Conservation (phyloP, 2,329 filamentous ascomycete species). For the Calonectria pauciramosa region DNA sequence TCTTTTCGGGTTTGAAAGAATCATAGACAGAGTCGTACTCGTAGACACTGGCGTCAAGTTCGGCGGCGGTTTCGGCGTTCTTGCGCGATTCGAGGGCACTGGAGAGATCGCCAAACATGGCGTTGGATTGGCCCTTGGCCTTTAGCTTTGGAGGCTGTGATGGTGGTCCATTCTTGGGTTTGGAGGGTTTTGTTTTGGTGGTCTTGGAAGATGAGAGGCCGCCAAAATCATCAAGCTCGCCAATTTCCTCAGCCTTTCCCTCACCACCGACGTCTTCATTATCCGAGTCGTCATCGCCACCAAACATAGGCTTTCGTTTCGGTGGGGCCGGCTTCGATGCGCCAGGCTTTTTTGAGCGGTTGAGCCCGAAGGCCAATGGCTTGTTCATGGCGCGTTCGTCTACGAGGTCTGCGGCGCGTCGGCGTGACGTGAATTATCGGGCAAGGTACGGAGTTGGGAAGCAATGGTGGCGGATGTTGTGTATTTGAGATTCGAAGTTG, state of each 20-base stretch:
- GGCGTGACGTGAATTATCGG: neutral
- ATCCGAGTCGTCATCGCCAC: slow-evolving; percentile 68
- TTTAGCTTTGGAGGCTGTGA: slow-evolving; percentile 60
- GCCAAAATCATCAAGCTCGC: slow-evolving; percentile 70
- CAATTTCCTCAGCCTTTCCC: slow-evolving; percentile 69
- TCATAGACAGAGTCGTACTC: slow-evolving; percentile 90
- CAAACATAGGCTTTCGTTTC: slow-evolving; percentile 70
- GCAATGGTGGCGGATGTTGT: slow-evolving; percentile 11
- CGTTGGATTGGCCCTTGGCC: slow-evolving; percentile 56
- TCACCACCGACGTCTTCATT: slow-evolving; percentile 57
- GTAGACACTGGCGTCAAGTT: slow-evolving; percentile 81
- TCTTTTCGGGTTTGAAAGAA: slow-evolving; percentile 77
- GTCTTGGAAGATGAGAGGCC: slow-evolving; percentile 41
- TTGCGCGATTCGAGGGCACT: slow-evolving; percentile 73
- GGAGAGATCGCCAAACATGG: slow-evolving; percentile 76
- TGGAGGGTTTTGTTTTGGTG: slow-evolving; percentile 48
- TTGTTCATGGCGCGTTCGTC: slow-evolving; percentile 58
- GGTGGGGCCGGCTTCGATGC: slow-evolving; percentile 62
- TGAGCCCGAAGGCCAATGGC: slow-evolving; percentile 69
- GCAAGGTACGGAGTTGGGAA: neutral
- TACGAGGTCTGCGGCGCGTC: neutral
- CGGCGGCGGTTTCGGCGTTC: slow-evolving; percentile 74
- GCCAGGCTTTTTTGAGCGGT: slow-evolving; percentile 69
- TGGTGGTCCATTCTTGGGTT: slow-evolving; percentile 50
- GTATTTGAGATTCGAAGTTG: slow-evolving; percentile 14